Conservation (phyloP, 305 asterid species). For the Salvia sclarea region DNA sequence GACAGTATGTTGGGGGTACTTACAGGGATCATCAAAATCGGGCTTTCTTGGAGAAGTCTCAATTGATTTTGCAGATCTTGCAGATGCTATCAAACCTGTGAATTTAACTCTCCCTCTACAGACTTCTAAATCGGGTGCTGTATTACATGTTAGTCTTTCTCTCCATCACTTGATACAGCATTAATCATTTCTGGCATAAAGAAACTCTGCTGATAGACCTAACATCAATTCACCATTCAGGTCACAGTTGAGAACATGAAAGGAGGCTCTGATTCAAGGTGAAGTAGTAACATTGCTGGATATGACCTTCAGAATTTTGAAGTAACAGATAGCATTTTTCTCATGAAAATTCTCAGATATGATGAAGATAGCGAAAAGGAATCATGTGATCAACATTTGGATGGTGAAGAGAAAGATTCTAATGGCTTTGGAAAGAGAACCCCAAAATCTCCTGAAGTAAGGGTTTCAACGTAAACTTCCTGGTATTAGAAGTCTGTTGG, state of each 20-base stretch:
- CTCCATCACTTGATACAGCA: slow-evolving; percentile 30
- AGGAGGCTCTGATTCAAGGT: slow-evolving; percentile 63
- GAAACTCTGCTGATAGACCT: slow-evolving; percentile 13
- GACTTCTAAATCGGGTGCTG: slow-evolving; percentile 75
- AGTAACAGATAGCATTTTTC: neutral
- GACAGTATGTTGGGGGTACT: slow-evolving; percentile 25
- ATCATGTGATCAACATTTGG: slow-evolving; percentile 43
- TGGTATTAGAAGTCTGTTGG: slow-evolving; percentile 17
- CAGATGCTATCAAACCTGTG: slow-evolving; percentile 61
- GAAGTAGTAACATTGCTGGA: slow-evolving; percentile 25
- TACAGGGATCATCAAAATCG: slow-evolving; percentile 88
- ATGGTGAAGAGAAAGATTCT: slow-evolving; percentile 39
- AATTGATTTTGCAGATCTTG: slow-evolving; percentile 85
- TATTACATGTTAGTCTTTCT: slow-evolving; percentile 64
- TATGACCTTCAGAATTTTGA: slow-evolving; percentile 8
- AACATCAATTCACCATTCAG: slow-evolving; percentile 46
- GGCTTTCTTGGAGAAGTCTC: slow-evolving; percentile 89
- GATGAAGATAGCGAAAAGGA: slow-evolving; percentile 55
- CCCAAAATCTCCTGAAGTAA: slow-evolving; percentile 61
- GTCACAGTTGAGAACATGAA: slow-evolving; percentile 78
- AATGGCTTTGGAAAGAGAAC: slow-evolving; percentile 36
- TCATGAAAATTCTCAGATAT: slow-evolving; percentile 45
- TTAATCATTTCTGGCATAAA: neutral
- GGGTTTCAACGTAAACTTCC: slow-evolving; percentile 37
- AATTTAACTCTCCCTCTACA: slow-evolving; percentile 73